phyloP scores from a whole-genome alignment of 768 basidiomycete species.

The Serendipita sp. region DNA sequence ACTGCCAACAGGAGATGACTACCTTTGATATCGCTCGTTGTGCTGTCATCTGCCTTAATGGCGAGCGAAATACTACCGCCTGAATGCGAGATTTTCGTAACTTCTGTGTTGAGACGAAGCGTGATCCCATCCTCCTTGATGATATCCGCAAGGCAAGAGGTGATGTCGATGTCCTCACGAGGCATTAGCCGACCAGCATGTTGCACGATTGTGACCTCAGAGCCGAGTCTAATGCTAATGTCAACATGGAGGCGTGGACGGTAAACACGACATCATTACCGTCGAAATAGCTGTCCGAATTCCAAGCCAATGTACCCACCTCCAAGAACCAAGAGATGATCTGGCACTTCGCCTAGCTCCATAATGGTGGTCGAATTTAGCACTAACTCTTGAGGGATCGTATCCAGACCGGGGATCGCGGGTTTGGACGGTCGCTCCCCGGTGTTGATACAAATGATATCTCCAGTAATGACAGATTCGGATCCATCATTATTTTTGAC shows the following conservation, averaged over 20 bases:
- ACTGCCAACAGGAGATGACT: constrained; percentile 10
- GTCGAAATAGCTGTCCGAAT: constrained; percentile 13
- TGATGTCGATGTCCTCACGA: constrained; percentile 11
- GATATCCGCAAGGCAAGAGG: constrained; percentile 1
- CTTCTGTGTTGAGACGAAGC: not conserved
- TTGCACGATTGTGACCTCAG: constrained; percentile 12
- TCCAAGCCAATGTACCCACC: constrained; percentile 14
- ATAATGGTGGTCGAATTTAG: constrained; percentile 12
- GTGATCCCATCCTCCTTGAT: constrained; percentile 10
- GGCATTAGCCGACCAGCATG: constrained; percentile 10
- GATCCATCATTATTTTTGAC: constrained; percentile 3
- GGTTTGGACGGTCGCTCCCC: constrained; percentile 10
- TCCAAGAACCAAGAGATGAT: constrained; percentile 12
- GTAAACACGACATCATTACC: constrained; percentile 9
- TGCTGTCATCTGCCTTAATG: not conserved
- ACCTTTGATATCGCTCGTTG: not conserved
- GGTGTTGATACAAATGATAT: constrained; percentile 12
- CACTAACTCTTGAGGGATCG: constrained; percentile 7
- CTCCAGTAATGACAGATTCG: constrained; percentile 6
- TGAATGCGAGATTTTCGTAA: not conserved
- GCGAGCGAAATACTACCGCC: not conserved
- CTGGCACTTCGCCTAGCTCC: constrained; percentile 12
- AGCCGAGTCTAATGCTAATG: constrained; percentile 10
- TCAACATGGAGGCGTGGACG: constrained; percentile 11
- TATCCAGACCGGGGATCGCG: constrained; percentile 8